Base-by-base conservation (phyloP, 345 rosid species). In the Cardamine resedifolia region DNA sequence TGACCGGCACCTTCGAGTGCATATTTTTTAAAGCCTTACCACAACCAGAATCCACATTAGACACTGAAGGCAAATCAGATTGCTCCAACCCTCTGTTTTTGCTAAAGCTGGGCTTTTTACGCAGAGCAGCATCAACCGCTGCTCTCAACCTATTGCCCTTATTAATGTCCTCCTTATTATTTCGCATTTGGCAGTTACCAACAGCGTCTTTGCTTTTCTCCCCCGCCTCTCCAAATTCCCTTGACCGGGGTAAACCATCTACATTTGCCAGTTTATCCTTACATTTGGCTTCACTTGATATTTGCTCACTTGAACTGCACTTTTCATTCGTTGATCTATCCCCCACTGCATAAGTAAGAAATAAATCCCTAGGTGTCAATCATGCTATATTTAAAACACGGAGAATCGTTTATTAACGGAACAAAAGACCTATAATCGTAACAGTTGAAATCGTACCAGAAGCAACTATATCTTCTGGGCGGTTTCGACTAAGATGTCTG, bases 101-200 rank as follows among this genome's bases (percentile, higher is more conserved):
- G 74, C 85, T 65, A 72, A 83, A 81, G 73, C 88, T 87, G 51
- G 95, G 92, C 76, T 79, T 85, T 82, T 86, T 88, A 19, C 84
- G 88, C 69, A 85, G 83, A 56, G 92, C 87, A 50, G 91, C 92
- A 59, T 88, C 92, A 78, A 92, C 84, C 19, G 98, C 91, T 79
- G 90, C 88, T 81, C 88, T 88, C 76, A 86, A 74, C 74, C 85
- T 87, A 73, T 79, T 86, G 58, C 84, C 84, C 70, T 80, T 84
- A 64, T 65, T 78, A 70, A 45, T 56, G 27, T 83, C 92, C 76
- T 80, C 92, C 59, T 68, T 79, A 18, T 49, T 72, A 73, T 16
- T 78, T 81, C 77, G 85, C 15, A 85, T 18, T 52, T 76, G 70
- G 65, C 67, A 81, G 81, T 71, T 71, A 76, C 68, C 76, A 60